Base-by-base conservation (phyloP, 768 basidiomycete genomes). In the Tulasnella sp. region DNA sequence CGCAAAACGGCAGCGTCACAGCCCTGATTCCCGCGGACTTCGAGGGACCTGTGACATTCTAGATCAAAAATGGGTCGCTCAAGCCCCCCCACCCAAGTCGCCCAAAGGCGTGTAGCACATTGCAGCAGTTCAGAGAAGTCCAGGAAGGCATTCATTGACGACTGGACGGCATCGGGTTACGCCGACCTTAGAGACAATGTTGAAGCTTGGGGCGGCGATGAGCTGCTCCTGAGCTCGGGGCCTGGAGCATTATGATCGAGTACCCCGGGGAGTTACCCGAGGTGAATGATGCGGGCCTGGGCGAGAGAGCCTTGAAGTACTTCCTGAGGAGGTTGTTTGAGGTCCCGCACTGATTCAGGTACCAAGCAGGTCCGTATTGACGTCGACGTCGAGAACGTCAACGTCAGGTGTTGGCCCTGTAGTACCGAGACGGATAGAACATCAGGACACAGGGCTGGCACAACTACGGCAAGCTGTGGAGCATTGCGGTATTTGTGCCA, bases 31-130 rank as follows among this genome's bases (percentile, higher is more conserved):
- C 62, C 10, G 5, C 29, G 11, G 60, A 60, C 27, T 60, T 53
- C 42, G 59, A 30, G 29, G 62, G 62, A 1, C 50, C 62, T 8
- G 42, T 63, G 34, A 30, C 62, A 22, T 60, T 42, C 44, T 3
- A 30, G 15, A 60, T 49, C 31, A 21, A 29, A 17, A 61, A 60
- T 27, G 61, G 61, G 22, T 44, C 45, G 30, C 34, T 60, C 48
- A 59, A 30, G 25, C 60, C 60, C 49, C 51, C 61, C 3, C 11
- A 34, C 15, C 7, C 21, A 53, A 1, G 51, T 30, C 22, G 51
- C 34, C 2, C 27, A n/a, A 30, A 53, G 30, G 25, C 51, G 51
- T 12, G 22, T 53, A 21, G 30, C 51, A 30, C 27, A 30, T n/a
- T 38, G 10, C 30, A 53, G 30, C 51, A 21, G 22, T 25, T 29